A percentile compares a stretch with the other conserved stretches of the same genome.
phyloP scores from a whole-genome alignment of 2,329 filamentous ascomycete species.

The Monosporascus sp. region DNA sequence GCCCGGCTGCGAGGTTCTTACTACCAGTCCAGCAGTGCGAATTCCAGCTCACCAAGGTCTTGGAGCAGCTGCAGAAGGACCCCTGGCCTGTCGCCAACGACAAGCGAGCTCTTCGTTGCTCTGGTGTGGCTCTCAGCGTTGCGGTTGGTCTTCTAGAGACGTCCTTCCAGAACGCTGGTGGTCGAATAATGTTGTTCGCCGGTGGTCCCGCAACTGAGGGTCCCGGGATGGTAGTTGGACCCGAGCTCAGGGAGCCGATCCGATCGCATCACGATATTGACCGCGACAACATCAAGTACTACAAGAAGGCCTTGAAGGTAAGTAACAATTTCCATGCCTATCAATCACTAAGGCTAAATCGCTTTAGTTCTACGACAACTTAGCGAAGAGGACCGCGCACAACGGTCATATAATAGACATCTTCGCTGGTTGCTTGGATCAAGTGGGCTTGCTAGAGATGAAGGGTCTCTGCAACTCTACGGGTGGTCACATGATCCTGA shows the following conservation, averaged over 20 bases:
- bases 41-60: constrained; percentile 91
- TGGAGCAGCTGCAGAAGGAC: constrained; percentile 93
- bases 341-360: constrained; percentile 20
- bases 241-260: constrained; percentile 92
- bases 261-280: constrained; percentile 98
- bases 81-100: constrained; percentile 97
- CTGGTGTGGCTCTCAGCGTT: constrained; percentile 92
- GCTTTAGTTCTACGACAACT: constrained; percentile 79
- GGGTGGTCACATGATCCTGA: constrained; percentile 95
- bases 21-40: constrained; percentile 93
- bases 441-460: constrained; percentile 97
- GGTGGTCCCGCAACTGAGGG: constrained; percentile 94
- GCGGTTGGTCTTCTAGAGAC: constrained; percentile 89
- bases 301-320: constrained; percentile 97
- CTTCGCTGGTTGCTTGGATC: constrained; percentile 94
- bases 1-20: constrained; percentile 82
- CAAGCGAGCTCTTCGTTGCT: constrained; percentile 83
- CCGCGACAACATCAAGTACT: constrained; percentile 98
- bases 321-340: constrained; percentile 11
- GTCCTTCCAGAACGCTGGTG: constrained; percentile 92
- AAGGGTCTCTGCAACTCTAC: constrained; percentile 94
- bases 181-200: constrained; percentile 94
- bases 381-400: constrained; percentile 90
- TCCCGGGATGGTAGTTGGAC: constrained; percentile 92
- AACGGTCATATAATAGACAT: constrained; percentile 98